Evolutionary conservation across 805 yeast species (phyloP).

Genomic region (Pichia nanzhaoensis): DNA sequence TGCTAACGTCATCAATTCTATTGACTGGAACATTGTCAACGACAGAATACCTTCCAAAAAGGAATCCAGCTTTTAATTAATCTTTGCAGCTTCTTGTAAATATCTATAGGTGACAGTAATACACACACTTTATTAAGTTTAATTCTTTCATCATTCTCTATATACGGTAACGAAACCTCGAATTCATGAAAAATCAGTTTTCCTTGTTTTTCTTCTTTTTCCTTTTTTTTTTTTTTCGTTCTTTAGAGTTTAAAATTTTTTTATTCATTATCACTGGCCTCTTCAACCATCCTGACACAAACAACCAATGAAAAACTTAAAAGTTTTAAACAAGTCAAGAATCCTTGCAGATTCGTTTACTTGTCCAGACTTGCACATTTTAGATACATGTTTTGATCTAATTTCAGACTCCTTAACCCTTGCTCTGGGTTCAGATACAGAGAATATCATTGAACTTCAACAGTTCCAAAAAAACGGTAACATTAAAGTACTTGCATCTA

Average conservation of each 20-base stretch:
- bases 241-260: too few relatives aligned
- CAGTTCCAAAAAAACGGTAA: constrained; percentile 63
- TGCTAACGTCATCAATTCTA: constrained; percentile 64
- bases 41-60: constrained; percentile 30
- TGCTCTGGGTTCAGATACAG: constrained; percentile 48
- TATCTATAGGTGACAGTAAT: too few relatives aligned
- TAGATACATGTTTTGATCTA: constrained; percentile 59
- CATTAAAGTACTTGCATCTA: constrained; percentile 51
- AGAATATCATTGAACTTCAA: constrained; percentile 64
- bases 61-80: neutral
- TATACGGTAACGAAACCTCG: too few relatives aligned
- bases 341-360: constrained; percentile 47
- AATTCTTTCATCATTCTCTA: too few relatives aligned
- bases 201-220: too few relatives aligned
- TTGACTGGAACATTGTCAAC: constrained; percentile 78
- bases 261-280: too few relatives aligned
- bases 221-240: neutral
- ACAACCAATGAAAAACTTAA: constrained; percentile 28
- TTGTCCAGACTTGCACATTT: constrained; percentile 57
- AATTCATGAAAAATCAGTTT: too few relatives aligned
- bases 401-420: constrained; percentile 67
- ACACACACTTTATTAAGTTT: too few relatives aligned
- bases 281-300: too few relatives aligned
- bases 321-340: constrained; percentile 43
- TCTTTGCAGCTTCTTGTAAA: neutral